phyloP scores from a whole-genome alignment of 108 stramenopile species.

The Fragilaria crotonensis region DNA sequence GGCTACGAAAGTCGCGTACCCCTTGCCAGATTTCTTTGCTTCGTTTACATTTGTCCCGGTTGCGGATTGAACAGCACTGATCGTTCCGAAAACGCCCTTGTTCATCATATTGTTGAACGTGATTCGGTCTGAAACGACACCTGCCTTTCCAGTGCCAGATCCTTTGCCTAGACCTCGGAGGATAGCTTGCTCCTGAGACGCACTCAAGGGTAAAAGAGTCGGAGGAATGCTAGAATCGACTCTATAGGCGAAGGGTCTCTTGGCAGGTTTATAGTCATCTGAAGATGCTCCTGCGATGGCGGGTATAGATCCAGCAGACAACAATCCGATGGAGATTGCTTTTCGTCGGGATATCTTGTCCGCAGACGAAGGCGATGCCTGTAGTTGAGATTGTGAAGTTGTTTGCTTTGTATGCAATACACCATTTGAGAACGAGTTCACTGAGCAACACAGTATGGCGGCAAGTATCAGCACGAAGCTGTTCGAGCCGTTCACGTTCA shows the following conservation, averaged over 20 bases:
- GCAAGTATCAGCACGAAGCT: too few relatives aligned
- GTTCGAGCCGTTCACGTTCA: too few relatives aligned
- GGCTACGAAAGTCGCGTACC: conserved; percentile 56
- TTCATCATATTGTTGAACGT: conserved; percentile 80
- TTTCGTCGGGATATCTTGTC: too few relatives aligned
- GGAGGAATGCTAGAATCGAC: conserved; percentile 81
- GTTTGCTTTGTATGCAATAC: too few relatives aligned
- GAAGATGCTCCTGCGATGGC: neutral
- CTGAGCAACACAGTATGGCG: too few relatives aligned
- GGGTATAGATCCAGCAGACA: too few relatives aligned
- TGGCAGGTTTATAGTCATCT: conserved; percentile 29
- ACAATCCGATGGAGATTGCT: too few relatives aligned
- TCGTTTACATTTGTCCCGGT: conserved; percentile 2
- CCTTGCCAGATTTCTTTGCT: conserved; percentile 15
- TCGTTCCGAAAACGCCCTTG: conserved; percentile 67
- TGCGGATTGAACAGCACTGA: conserved; percentile 27
- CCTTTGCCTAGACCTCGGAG: conserved; percentile 60
- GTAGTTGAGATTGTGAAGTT: too few relatives aligned
- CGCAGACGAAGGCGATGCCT: too few relatives aligned
- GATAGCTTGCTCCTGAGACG: conserved; percentile 40
- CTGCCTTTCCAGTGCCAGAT: conserved; percentile 54
- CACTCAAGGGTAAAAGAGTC: conserved; percentile 48
- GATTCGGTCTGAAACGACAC: conserved; percentile 43
- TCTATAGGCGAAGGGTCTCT: conserved; percentile 62
- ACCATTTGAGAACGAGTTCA: too few relatives aligned